Base-by-base conservation (phyloP, 139 green algal species). In the Chlamydomonas sp. region DNA sequence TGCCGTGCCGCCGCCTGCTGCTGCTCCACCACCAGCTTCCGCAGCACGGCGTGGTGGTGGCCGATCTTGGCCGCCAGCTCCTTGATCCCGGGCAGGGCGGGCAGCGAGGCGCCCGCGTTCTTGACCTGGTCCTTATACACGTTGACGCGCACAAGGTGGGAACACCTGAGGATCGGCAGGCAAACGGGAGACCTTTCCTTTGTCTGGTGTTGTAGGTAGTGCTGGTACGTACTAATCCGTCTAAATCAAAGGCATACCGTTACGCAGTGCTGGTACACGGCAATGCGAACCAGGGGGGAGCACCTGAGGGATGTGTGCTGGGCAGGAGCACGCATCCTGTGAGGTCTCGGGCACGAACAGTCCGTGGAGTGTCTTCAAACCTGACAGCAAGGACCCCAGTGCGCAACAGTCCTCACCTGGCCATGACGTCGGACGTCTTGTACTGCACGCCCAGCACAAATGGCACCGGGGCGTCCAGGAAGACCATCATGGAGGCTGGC, bases 401-500 rank as follows among this genome's bases (percentile, higher is more conserved):
- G 20, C 69, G 14, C 1, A 16, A 60, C 8, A 49, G 31, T 49
- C n/a, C 86, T 63, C 90, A 96, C 71, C 91, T 86, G 1, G 78
- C 73, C n/a, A 92, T 77, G 31, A 99, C 91, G 16, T 98, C 96
- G 0, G 79, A 74, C 4, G 97, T 99, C 88, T 99, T 99, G 92
- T 97, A 96, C 91, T 98, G 94, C 75, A 97, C 76, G 1, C 96
- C 96, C 78, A 97, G 80, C 78, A 98, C 90, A 86, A 98, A 98
- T 0, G 96, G 96, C 71, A 97, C 95, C 2, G 95, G 95, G 10
- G 95, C 95, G 15, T 97, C 95, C 68, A 97, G 72, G 78, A 96
- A 95, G 60, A 76, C 90, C 58, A 95, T 66, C 79, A 96, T 93
- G 66, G 82, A 84, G 72, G 68, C 61, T 0, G 96, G 97, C 76